A percentile compares a stretch with the other conserved stretches of the same genome.
These are phyloP conservation scores for Tulasnella sp. DNA, from an alignment of 768 basidiomycete genomes.

Conservation along the genomic window DNA sequence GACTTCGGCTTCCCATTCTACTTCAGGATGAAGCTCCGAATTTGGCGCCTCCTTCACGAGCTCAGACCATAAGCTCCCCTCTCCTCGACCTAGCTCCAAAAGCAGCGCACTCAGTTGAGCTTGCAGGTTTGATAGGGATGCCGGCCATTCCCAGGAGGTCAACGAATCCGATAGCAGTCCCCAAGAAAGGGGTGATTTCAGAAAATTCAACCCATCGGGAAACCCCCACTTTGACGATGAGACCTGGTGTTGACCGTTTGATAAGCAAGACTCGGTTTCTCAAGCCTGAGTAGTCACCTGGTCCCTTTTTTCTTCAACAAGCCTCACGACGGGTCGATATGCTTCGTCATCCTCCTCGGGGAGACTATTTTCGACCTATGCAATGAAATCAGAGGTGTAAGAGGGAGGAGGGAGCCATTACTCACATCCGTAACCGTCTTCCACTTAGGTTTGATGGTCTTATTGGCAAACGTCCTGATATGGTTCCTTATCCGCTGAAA, in stretches of 20 bases:
- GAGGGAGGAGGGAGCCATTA: background rate
- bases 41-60: slow-evolving; percentile 31
- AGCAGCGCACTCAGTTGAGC: slow-evolving; percentile 25
- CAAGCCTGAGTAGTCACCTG: background rate
- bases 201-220: background rate
- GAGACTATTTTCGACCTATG: slow-evolving; percentile 1
- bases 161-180: slow-evolving; percentile 2
- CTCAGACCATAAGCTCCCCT: slow-evolving; percentile 33
- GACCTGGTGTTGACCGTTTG: background rate
- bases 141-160: slow-evolving; percentile 21
- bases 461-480: background rate
- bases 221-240: background rate
- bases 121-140: background rate
- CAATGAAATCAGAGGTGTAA: background rate
- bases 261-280: background rate
- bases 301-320: background rate
- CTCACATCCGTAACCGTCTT: slow-evolving; percentile 1
- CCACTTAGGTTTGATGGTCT: slow-evolving; percentile 6
- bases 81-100: slow-evolving; percentile 31
- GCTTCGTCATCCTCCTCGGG: slow-evolving; percentile 7
- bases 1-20: slow-evolving; percentile 35
- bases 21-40: slow-evolving; percentile 33
- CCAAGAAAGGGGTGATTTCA: background rate
- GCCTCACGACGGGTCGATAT: background rate
- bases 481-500: slow-evolving; percentile 12